Evolutionary conservation across 2,329 filamentous ascomycete genomes (phyloP).

Genomic region (Didymella exigua): DNA sequence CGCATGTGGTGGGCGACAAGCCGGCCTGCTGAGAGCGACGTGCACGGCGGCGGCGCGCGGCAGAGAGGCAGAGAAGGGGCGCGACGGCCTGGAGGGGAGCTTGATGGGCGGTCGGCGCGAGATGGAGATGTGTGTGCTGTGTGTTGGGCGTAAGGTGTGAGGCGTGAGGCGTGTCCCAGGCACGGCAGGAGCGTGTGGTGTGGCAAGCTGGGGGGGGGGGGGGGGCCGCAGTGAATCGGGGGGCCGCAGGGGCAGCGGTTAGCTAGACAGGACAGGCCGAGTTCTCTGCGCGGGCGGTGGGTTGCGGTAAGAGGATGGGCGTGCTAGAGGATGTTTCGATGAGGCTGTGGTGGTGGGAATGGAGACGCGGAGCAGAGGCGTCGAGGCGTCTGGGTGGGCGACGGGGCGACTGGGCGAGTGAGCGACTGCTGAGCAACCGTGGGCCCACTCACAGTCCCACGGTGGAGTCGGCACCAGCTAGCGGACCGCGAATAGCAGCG

Average conservation of each 20-base stretch:
- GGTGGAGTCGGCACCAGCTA: constrained; percentile 12
- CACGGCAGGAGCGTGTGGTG: constrained; percentile 26
- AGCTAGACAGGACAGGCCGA: neutral
- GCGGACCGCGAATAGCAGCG: constrained; percentile 15
- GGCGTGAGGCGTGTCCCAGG: constrained; percentile 38
- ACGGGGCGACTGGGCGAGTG: no score
- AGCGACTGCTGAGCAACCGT: no score
- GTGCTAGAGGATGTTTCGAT: constrained; percentile 19
- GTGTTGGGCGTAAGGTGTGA: no score
- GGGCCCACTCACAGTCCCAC: neutral
- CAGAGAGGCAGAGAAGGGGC: constrained; percentile 1
- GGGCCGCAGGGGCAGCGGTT: constrained; percentile 26
- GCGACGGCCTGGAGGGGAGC: neutral
- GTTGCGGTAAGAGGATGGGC: constrained; percentile 8
- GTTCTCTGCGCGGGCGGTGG: constrained; percentile 7
- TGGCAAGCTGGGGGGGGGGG: constrained; percentile 17
- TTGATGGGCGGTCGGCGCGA: constrained; percentile 29
- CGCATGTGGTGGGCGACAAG: constrained; percentile 36
- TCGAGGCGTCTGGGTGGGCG: constrained; percentile 10
- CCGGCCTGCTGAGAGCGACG: constrained; percentile 15
- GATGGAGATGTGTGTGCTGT: constrained; percentile 43
- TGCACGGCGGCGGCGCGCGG: constrained; percentile 13
- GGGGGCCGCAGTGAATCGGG: constrained; percentile 13
- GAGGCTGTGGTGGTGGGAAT: constrained; percentile 19
- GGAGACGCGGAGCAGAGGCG: constrained; percentile 7